Evolutionary conservation across 1,139 yeast species (phyloP).

Genomic region (Taphrina wiesneri): DNA sequence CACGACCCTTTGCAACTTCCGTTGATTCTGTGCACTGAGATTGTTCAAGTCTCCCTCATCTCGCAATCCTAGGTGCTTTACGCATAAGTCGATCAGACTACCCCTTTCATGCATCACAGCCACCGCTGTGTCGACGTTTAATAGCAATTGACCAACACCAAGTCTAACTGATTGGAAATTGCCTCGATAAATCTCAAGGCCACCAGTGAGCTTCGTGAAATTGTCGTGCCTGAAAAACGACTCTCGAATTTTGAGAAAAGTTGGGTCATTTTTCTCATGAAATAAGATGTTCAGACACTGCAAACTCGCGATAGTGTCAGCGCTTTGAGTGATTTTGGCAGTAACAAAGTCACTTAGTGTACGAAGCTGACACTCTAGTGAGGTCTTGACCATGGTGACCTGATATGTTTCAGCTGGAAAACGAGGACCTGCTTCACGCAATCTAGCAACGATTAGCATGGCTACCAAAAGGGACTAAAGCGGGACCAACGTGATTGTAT

Average conservation of each 20-base stretch:
- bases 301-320: conserved; percentile 33
- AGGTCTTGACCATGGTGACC: conserved; percentile 26
- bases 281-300: conserved; percentile 37
- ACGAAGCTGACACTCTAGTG: conserved; percentile 31
- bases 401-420: conserved; percentile 20
- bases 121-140: conserved; percentile 21
- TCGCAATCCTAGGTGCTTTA: not conserved
- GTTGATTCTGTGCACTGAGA: conserved; percentile 4
- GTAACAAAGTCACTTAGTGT: conserved; percentile 34
- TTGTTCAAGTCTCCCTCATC: conserved; percentile 5
- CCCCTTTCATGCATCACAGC: conserved; percentile 20
- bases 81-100: not conserved
- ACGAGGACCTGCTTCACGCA: conserved; percentile 13
- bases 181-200: conserved; percentile 37
- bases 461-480: not conserved
- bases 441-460: not conserved
- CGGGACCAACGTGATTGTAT: conserved; percentile 1
- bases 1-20: not conserved
- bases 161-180: conserved; percentile 38
- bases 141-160: conserved; percentile 28
- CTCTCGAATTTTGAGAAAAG: conserved; percentile 31
- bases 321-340: conserved; percentile 32
- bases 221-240: conserved; percentile 33
- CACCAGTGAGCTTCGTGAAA: conserved; percentile 33
- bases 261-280: conserved; percentile 35